Evolutionary conservation across 352 stramenopile species (phyloP).

Genomic region (Phytophthora melonis): DNA sequence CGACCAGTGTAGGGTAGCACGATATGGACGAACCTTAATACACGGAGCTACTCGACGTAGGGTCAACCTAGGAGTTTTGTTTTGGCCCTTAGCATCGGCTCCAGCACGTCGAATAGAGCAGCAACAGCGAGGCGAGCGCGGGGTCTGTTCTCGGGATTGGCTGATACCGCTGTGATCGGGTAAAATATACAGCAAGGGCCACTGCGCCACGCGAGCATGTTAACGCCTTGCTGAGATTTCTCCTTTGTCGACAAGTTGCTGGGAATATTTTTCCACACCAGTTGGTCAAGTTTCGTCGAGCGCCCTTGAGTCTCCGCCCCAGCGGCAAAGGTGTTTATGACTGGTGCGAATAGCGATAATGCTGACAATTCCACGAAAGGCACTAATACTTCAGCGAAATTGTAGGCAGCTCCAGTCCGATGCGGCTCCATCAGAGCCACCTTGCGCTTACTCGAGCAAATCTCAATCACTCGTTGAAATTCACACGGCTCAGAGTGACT

Average conservation of each 20-base stretch:
- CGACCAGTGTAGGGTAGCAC: slow-evolving; percentile 5
- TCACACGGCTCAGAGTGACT: slow-evolving; percentile 40
- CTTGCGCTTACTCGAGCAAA: slow-evolving; percentile 7
- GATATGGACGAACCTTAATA: neutral
- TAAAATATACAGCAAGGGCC: slow-evolving; percentile 50
- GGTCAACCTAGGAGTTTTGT: slow-evolving; percentile 18
- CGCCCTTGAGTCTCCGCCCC: neutral
- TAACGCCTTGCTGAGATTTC: slow-evolving; percentile 2
- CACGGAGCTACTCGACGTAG: neutral
- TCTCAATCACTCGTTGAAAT: slow-evolving; percentile 48
- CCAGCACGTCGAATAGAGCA: slow-evolving; percentile 36
- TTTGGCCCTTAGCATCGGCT: slow-evolving; percentile 41
- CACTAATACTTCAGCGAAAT: slow-evolving; percentile 19
- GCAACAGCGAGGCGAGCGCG: slow-evolving; percentile 21
- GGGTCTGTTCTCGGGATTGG: slow-evolving; percentile 15
- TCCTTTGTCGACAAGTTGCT: neutral
- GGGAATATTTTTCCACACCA: slow-evolving; percentile 37
- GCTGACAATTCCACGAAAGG: slow-evolving; percentile 28
- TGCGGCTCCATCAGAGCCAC: slow-evolving; percentile 31
- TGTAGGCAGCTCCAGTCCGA: slow-evolving; percentile 5
- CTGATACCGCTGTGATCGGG: slow-evolving; percentile 20
- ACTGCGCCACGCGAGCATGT: slow-evolving; percentile 41
- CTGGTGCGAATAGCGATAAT: slow-evolving; percentile 15
- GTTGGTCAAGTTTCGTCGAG: slow-evolving; percentile 23
- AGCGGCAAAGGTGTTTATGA: neutral